Evolutionary conservation across 2,329 filamentous ascomycete genomes (phyloP).

Genomic region (Arthroderma sp.): DNA sequence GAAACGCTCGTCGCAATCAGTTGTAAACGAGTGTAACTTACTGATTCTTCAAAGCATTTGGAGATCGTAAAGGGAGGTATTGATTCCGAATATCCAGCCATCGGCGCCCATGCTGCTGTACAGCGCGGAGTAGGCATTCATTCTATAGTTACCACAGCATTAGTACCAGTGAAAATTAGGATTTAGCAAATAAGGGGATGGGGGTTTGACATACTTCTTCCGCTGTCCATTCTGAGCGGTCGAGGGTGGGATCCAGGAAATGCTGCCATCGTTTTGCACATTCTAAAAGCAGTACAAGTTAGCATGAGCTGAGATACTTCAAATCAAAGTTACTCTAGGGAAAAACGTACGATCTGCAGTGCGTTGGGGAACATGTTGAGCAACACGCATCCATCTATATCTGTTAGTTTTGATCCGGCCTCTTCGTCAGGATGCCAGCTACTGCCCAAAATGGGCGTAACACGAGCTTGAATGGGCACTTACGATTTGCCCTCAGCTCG

Average conservation of each 20-base stretch:
- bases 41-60: constrained; percentile 6
- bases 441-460: too few relatives aligned
- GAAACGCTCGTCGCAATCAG: background rate
- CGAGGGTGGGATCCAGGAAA: constrained; percentile 3
- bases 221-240: constrained; percentile 3
- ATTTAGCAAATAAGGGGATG: background rate
- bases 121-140: background rate
- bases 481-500: background rate
- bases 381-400: constrained; percentile 4
- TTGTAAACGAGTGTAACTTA: background rate
- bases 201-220: background rate
- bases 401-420: background rate
- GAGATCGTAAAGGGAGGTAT: constrained; percentile 2
- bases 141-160: background rate
- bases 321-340: background rate
- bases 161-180: background rate
- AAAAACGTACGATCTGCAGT: constrained; percentile 5
- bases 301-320: background rate
- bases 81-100: constrained; percentile 5
- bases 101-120: background rate
- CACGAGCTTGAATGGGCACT: too few relatives aligned
- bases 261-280: constrained; percentile 7
- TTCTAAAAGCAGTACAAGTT: background rate
- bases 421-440: too few relatives aligned
- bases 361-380: background rate